These are phyloP conservation scores for Spergularia azorica DNA, from an alignment of 179 eudicot genomes.

Conservation along the genomic window DNA sequence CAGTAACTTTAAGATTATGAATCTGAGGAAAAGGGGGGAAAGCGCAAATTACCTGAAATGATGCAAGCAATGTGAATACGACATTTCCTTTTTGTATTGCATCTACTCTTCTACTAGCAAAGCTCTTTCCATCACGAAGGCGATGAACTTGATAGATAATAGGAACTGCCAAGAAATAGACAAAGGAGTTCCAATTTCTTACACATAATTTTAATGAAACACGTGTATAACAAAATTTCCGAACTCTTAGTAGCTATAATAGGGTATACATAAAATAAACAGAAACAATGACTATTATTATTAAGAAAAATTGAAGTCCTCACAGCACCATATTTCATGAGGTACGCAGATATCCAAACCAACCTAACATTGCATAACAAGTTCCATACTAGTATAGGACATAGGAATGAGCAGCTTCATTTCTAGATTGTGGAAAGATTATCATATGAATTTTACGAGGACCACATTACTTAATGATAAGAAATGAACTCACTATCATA, in stretches of 20 bases:
- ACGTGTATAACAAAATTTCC: background rate
- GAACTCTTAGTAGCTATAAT: too few relatives aligned
- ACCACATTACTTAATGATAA: background rate
- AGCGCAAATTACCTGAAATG: constrained; percentile 68
- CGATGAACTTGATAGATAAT: constrained; percentile 86
- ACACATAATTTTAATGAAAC: background rate
- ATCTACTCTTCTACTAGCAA: constrained; percentile 84
- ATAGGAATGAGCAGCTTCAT: background rate
- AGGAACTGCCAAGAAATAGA: constrained; percentile 60
- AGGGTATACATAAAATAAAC: too few relatives aligned
- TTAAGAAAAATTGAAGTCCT: too few relatives aligned
- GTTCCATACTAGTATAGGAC: background rate
- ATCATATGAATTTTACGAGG: background rate
- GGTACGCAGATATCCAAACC: background rate
- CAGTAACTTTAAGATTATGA: background rate
- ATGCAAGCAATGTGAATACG: constrained; percentile 79
- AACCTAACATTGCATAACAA: background rate
- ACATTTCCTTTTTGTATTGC: constrained; percentile 88
- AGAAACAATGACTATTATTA: too few relatives aligned
- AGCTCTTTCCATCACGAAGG: constrained; percentile 89
- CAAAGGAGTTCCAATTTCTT: background rate
- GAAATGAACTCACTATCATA: constrained; percentile 57
- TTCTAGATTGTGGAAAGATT: too few relatives aligned
- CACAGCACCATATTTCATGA: background rate
- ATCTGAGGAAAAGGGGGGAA: constrained; percentile 15